Evolutionary conservation across 192 early-diverging fungal genomes (phyloP).

Genomic region (Backusella macrospora): DNA sequence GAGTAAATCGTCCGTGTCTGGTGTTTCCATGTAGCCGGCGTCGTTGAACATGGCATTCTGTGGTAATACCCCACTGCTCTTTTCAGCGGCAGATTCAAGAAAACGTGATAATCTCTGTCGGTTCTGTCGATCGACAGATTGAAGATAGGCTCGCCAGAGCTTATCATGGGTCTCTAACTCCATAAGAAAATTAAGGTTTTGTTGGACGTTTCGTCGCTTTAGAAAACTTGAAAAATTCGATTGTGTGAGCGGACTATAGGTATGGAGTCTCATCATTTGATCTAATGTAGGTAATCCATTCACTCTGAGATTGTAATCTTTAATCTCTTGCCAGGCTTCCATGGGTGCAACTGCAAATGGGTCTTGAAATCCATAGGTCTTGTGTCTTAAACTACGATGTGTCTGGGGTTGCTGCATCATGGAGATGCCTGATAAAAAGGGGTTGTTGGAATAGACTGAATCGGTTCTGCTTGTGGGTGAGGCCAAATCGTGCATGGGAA

Average conservation of each 20-base stretch:
- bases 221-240: slow-evolving; percentile 45
- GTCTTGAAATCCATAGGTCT: slow-evolving; percentile 33
- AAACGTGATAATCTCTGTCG: slow-evolving; percentile 6
- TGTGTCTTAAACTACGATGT: slow-evolving; percentile 20
- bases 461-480: not conserved
- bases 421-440: slow-evolving; percentile 11
- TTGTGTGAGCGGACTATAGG: slow-evolving; percentile 40
- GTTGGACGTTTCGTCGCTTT: slow-evolving; percentile 34
- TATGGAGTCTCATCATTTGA: slow-evolving; percentile 35
- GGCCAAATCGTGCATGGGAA: slow-evolving; percentile 23
- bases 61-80: not conserved
- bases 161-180: slow-evolving; percentile 48
- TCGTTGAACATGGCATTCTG: not conserved
- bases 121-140: slow-evolving; percentile 24
- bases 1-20: slow-evolving; percentile 9
- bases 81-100: slow-evolving; percentile 10
- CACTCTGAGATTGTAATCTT: slow-evolving; percentile 42
- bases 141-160: slow-evolving; percentile 37
- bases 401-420: not conserved
- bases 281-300: slow-evolving; percentile 46
- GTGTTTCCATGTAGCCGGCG: slow-evolving; percentile 18
- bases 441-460: slow-evolving; percentile 21
- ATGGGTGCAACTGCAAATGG: slow-evolving; percentile 38
- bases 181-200: slow-evolving; percentile 47
- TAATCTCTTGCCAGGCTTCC: slow-evolving; percentile 43